Percentiles rank a stretch among this genome's conserved stretches.
Conservation (phyloP, 768 basidiomycete genomes). For the Agaricus subrufescens region DNA sequence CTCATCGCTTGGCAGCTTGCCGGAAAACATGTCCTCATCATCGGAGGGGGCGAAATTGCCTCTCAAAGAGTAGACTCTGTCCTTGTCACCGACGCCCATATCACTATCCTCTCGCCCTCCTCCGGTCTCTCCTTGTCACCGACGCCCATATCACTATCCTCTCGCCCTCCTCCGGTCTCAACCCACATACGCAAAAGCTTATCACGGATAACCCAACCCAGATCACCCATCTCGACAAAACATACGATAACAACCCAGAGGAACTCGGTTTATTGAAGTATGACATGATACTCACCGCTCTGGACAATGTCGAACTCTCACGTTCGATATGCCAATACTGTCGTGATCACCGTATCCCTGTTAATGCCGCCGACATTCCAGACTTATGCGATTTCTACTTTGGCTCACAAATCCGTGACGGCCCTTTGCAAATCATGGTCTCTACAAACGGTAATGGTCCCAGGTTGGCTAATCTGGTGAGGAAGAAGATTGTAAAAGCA, state of each 20-base stretch:
- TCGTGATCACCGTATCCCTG: constrained; percentile 66
- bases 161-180: constrained; percentile 63
- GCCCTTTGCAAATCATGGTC: constrained; percentile 92
- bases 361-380: constrained; percentile 97
- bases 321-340: constrained; percentile 69
- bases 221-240: constrained; percentile 69
- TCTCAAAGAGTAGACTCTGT: constrained; percentile 84
- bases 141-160: constrained; percentile 78
- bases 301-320: constrained; percentile 75
- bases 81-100: too few species aligned
- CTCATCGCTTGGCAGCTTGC: constrained; percentile 93
- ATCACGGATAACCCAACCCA: constrained; percentile 43
- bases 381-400: constrained; percentile 98
- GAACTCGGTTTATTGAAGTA: constrained; percentile 53
- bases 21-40: constrained; percentile 76
- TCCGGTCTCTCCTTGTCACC: too few species aligned
- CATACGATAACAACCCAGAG: constrained; percentile 40
- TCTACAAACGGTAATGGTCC: constrained; percentile 94
- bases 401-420: constrained; percentile 86
- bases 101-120: too few species aligned
- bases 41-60: constrained; percentile 93
- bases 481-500: constrained; percentile 57
- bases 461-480: constrained; percentile 82
- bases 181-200: constrained; percentile 50
- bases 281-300: constrained; percentile 91